Percentiles rank a stretch among this genome's conserved stretches.
These are phyloP conservation scores for Hyparrhenia diplandra DNA, from an alignment of 176 grass and related monocot species.

Conservation along the genomic window DNA sequence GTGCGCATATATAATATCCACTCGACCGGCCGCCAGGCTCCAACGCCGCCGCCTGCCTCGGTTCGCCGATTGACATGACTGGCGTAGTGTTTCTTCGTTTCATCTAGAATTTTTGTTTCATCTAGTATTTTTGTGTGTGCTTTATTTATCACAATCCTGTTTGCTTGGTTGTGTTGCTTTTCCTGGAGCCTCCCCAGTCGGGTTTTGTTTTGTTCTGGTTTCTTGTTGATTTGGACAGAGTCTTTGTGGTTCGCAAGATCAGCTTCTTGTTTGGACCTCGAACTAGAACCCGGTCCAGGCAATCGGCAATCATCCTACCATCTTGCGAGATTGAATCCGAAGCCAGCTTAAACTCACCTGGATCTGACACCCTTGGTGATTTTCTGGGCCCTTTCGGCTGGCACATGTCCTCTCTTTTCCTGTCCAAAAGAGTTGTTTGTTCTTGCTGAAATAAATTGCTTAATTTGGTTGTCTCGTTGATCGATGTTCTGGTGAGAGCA, in stretches of 20 bases:
- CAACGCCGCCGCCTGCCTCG: neutral
- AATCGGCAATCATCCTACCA: slow-evolving; percentile 39
- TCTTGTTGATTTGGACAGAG: neutral
- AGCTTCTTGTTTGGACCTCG: slow-evolving; percentile 64
- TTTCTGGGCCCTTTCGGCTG: slow-evolving; percentile 61
- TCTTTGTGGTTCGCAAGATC: slow-evolving; percentile 33
- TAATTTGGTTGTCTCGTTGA: neutral
- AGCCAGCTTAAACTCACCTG: slow-evolving; percentile 61
- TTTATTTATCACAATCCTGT: too few relatives aligned
- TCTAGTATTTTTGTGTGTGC: neutral
- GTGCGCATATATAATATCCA: neutral
- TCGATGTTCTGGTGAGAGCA: neutral
- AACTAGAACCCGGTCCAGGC: slow-evolving; percentile 13
- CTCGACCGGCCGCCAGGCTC: neutral
- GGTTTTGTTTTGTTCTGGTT: neutral
- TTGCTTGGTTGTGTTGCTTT: neutral
- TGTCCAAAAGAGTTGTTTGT: neutral
- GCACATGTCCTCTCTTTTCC: neutral
- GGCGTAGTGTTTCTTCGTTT: neutral
- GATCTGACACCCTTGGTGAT: slow-evolving; percentile 61
- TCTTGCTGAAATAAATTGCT: too few relatives aligned
- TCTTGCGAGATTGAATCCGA: slow-evolving; percentile 51
- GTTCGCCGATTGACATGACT: rapidly evolving
- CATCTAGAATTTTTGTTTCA: too few relatives aligned
- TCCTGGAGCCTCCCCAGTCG: neutral